These are phyloP conservation scores for Sclerospora graminicola DNA, from an alignment of 352 stramenopile genomes.

Conservation along the genomic window DNA sequence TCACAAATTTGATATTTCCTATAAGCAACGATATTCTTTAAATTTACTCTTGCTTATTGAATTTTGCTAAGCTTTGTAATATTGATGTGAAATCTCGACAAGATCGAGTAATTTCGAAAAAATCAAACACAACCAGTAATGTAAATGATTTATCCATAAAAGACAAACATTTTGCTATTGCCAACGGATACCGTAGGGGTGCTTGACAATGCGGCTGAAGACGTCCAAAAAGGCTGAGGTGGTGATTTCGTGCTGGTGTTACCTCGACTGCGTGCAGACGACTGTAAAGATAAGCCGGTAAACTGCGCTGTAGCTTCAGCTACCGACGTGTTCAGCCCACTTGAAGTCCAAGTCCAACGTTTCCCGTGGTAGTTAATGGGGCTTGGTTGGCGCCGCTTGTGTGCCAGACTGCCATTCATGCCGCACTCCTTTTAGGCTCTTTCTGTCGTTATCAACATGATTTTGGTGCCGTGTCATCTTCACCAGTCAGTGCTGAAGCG, in stretches of 20 bases:
- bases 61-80: too few species aligned
- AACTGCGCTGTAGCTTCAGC: slow-evolving; percentile 59
- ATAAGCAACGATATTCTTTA: too few species aligned
- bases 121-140: too few species aligned
- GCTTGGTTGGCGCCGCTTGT: slow-evolving; percentile 73
- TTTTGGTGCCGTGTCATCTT: slow-evolving; percentile 48
- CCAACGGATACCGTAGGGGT: slow-evolving; percentile 17
- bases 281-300: slow-evolving; percentile 31
- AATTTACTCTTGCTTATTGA: too few species aligned
- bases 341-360: slow-evolving; percentile 41
- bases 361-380: slow-evolving; percentile 74
- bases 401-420: slow-evolving; percentile 79
- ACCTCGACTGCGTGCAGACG: slow-evolving; percentile 34
- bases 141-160: too few species aligned
- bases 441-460: slow-evolving; percentile 73
- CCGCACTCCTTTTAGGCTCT: slow-evolving; percentile 48
- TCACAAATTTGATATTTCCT: too few species aligned
- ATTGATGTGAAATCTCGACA: too few species aligned
- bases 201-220: slow-evolving; percentile 19
- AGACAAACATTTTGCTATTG: too few species aligned
- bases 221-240: slow-evolving; percentile 5
- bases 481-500: slow-evolving; percentile 53
- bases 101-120: too few species aligned
- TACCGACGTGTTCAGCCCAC: slow-evolving; percentile 42
- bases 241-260: slow-evolving; percentile 15